Base-by-base conservation (phyloP, 208 protist genomes). In the Crithidia thermophila region DNA sequence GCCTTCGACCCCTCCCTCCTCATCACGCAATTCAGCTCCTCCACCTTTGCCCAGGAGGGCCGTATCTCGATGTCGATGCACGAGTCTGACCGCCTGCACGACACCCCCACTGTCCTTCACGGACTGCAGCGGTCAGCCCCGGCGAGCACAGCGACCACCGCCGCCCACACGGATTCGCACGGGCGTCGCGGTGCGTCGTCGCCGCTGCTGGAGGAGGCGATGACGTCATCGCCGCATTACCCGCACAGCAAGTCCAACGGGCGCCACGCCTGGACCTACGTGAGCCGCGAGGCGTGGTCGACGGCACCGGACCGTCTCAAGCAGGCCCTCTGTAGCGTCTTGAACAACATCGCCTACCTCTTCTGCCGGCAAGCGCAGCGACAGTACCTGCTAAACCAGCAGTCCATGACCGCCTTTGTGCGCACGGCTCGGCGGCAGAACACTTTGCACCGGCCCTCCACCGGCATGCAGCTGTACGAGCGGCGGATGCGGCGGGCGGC, bases 301-400 rank as follows among this genome's bases (percentile, higher is more conserved):
- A 30, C 50, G 1, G 27, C 45, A 11, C 45, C 49, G 28, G 66
- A 73, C 16, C 59, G 62, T 21, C 51, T 84, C 31, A 62, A 66
- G 55, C 73, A 74, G 68, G 63, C 69, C 11, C 72, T 84, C 6
- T 75, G 69, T 51, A 62, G 67, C 9, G 72, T 84, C 16, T 64
- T 74, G 36, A 84, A 84, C 65, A 84, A 77, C 66, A 71, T 79
- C 30, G 78, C 78, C 37, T 74, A 68, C 28, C 45, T 79, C n/a
- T 76, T 72, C 52, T 84, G 72, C 47, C 63, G 77, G 11, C 67
- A 84, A 34, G 78, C 78, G 9, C 72, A 62, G 39, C 57, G 70
- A 0, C 60, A 76, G 43, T 77, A 79, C 60, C 27, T 49, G 25
- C 25, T 61, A 10, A 63, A 62, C 33, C 72, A 65, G 31, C 14